Evolutionary conservation across 768 basidiomycete genomes (phyloP), one percentile per base, ranked within the genome.

Genomic region (Piloderma croceum): DNA sequence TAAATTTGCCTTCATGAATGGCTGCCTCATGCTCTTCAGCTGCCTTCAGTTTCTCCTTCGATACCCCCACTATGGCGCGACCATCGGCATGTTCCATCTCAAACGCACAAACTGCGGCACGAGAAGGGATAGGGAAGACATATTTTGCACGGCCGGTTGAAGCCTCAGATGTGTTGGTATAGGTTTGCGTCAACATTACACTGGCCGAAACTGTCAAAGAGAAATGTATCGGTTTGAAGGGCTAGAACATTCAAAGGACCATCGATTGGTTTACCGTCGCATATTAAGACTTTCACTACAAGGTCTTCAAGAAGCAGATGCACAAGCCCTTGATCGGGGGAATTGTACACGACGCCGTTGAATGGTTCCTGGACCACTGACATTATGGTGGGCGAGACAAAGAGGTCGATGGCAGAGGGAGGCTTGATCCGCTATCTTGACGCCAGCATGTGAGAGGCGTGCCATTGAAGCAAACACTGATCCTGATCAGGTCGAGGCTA

Each of bases 101-200:
- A 48, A 82, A 82, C 0, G 67, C 69, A 43, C 76, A 79, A 6
- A 79, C 65, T 0, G 76, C 77, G 0, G 71, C 73, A 22, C 61
- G 63, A 1, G 69, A 72, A 0, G 79, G 81, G 5, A 81, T 65
- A 7, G 79, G 78, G 46, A 82, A 81, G 27, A 69, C 62, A 52
- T 79, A 82, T 23, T 73, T 67, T 20, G 72, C 74, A 34, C 69
- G 60, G 29, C 56, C 53, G 0, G 75, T 77, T 2, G 64, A 50
- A 24, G 43, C 45, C 7, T 57, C 51, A 3, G 60, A 58, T 0
- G 61, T 46, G 43, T 76, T 76, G 12, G 39, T 51, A 51, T 66
- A 76, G 0, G 52, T 55, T 38, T 75, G 74, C 1, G 46, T 44
- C 27, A 76, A 47, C 2, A 64, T 57, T 1, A 74, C 60, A 13